A percentile compares a stretch with the other conserved stretches of the same genome.
These are phyloP conservation scores for Bolboschoenoplectus hybrid DNA, from an alignment of 202 grass and related monocot species.

Conservation along the genomic window DNA sequence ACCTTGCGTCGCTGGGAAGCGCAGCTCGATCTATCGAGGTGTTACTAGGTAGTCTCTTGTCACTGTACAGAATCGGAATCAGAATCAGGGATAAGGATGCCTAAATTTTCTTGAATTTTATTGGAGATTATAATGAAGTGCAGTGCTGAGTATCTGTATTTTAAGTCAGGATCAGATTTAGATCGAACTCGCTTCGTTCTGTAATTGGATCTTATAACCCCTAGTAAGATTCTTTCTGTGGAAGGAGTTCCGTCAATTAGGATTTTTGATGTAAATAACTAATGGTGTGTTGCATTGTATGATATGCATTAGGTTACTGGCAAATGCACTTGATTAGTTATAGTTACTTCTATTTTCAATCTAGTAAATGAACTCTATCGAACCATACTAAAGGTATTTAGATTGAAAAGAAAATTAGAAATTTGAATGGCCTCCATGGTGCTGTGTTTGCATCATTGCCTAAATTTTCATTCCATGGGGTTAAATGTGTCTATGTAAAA, in stretches of 20 bases:
- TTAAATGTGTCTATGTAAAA: neutral
- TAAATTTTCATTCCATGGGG: neutral
- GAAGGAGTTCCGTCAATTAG: neutral
- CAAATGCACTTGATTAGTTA: conserved; percentile 8
- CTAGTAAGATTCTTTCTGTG: neutral
- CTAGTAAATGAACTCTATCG: neutral
- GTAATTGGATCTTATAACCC: neutral
- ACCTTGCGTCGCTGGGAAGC: conserved; percentile 91
- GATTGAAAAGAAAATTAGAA: neutral
- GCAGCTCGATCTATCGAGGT: conserved; percentile 98
- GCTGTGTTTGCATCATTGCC: neutral
- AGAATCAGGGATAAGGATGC: neutral
- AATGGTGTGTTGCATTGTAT: neutral
- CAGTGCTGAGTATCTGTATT: conserved; percentile 3
- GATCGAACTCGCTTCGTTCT: neutral
- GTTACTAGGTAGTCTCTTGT: conserved; percentile 63
- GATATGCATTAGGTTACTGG: neutral
- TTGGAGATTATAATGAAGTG: neutral
- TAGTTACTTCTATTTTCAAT: neutral
- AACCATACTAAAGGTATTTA: neutral
- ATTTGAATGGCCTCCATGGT: neutral
- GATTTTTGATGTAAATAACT: neutral
- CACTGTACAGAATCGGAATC: conserved; percentile 5
- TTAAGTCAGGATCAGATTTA: neutral
- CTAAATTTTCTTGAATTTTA: neutral